Conservation (phyloP, 257 asterid species). For the Solanum lycopersicoides region DNA sequence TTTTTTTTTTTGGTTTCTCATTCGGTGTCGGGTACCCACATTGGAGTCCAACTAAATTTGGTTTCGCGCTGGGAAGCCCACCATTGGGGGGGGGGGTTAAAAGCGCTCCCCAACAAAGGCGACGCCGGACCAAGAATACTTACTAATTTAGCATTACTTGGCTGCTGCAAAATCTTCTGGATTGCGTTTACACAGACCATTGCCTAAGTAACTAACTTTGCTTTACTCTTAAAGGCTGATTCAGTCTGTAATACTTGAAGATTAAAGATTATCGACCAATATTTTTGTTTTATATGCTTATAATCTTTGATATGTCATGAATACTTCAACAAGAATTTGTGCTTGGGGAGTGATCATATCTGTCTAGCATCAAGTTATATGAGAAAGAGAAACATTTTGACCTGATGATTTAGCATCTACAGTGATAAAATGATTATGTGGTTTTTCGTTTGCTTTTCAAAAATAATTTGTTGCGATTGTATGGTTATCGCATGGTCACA, state of each 20-base stretch:
- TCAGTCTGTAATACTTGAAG: not conserved
- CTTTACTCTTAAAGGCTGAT: not conserved
- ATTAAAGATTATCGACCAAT: not conserved
- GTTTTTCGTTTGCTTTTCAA: not conserved
- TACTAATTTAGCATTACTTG: not conserved
- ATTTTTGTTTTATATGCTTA: not conserved
- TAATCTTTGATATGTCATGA: not conserved
- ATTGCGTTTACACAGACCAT: not conserved
- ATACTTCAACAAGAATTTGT: not conserved
- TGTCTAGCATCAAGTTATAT: not conserved
- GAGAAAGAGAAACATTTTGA: not conserved
- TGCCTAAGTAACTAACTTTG: not conserved
- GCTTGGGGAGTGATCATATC: not conserved
- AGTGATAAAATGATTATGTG: not conserved
- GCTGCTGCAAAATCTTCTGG: not conserved
- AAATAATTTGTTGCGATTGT: not conserved
- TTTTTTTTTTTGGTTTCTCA: no score
- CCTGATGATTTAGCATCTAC: not conserved
- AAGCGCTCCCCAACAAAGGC: no score
- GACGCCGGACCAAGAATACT: not conserved
- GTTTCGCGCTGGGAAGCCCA: no score
- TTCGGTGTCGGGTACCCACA: no score
- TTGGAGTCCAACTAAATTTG: no score
- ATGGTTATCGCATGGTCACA: not conserved
- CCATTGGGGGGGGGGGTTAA: no score